Base-by-base conservation (phyloP, 257 asterid species). In the Paulownia fortunei region DNA sequence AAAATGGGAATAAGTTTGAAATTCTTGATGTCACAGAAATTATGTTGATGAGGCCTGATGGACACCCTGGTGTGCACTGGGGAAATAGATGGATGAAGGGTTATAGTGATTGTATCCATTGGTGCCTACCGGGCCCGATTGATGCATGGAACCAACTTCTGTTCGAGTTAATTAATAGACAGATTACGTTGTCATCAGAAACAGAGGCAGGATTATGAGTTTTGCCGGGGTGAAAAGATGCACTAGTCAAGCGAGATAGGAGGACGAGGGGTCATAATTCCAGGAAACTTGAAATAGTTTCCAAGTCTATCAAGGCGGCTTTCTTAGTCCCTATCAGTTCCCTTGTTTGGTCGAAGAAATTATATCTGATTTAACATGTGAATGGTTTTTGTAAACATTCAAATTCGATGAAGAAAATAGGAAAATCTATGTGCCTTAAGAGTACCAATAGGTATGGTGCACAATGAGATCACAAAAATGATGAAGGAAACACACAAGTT, bases 81-180 rank as follows among this genome's bases (percentile, higher is more conserved):
- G 87, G 88, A 0, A 80, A 84, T 16, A 30, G 37, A 54, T 85
- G 90, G 88, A 81, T 72, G 84, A 85, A 85, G 63, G 87, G 87
- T 4, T 83, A 80, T 39, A 87, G 76, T 34, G 90, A 88, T 55
- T 87, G 91, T n/a, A 68, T 84, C 6, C 91, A 87, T 55, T 89
- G 93, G 90, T 89, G 91, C 67, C 26, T 87, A 34, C 91, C 91
- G 0, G 90, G 91, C 30, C 93, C 93, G 1, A 32, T 87, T 13
- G 90, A 89, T 65, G 71, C 85, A 0, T 87, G 93, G 93, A 87
- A 87, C 69, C 80, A 87, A 66, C 83, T 89, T 73, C 54, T 89
- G 73, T 70, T 90, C n/a, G 86, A 88, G 69, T 11, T 77, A 78
- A 82, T 85, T 8, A 68, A 30, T 64, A 60, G 81, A 65, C 54